Evolutionary conservation across 1,284 basidiomycete species (phyloP), one percentile per base, ranked within the genome.

Genomic region (Ceratobasidium sp.): DNA sequence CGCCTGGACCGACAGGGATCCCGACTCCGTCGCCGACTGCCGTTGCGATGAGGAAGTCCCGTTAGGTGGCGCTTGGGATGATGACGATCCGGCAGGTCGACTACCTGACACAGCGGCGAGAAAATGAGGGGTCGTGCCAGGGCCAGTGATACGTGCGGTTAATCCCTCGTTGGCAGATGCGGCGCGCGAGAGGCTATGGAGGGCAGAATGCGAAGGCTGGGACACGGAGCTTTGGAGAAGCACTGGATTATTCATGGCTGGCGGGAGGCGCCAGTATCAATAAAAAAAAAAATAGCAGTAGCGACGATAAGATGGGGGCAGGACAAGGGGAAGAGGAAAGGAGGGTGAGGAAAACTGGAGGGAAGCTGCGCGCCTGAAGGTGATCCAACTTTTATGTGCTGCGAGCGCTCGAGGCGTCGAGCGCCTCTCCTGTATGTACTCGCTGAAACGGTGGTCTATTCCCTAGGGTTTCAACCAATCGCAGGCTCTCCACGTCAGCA

Each of bases 111-210:
- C 66, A 5, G 66, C 53, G 39, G 66, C 53, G 13, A 71, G 37
- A 59, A 71, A 71, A 71, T 71, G 53, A 9, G 54, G 27, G 16
- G 66, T 48, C 13, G 66, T 48, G 7, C 66, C 54, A 16, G 66
- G 66, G 7, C 66, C 66, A 8, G 53, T 71, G 22, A 71, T 71
- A 8, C 66, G 66, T 14, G 65, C 51, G 13, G 65, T 68, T 9
- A 68, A 49, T 16, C 65, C 65, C n/a, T 71, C 66, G 29, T 71
- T 71, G 27, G 66, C 66, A 27, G 54, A 58, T 14, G 41, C 66
- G 22, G 66, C 37, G 5, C 54, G 54, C 9, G 54, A 46, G 7
- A 71, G 53, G 37, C 49, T 43, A n/a, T 56, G 29, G 2, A 31
- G 19, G 27, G 63, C 27, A 22, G 13, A 51, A 22, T 59, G 53